Percentiles rank a stretch among this genome's conserved stretches.
Conservation (phyloP, 2,329 filamentous ascomycete species). For the Xylaria sp. region DNA sequence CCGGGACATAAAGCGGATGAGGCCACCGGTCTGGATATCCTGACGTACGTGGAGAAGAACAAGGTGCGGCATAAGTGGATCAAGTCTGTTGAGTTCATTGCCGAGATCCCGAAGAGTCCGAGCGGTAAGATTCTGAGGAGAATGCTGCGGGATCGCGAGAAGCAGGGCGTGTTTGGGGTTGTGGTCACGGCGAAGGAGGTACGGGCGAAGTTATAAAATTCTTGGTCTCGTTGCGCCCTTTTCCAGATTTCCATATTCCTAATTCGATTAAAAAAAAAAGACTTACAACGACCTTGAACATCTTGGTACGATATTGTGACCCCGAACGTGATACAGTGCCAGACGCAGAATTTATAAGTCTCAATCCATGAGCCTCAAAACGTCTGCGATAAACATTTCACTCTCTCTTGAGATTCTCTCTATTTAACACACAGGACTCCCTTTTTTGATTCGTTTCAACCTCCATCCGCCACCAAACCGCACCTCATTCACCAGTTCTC, state of each 20-base stretch:
- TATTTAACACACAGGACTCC: no score
- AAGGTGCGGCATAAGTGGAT: constrained; percentile 53
- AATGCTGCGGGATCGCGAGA: constrained; percentile 41
- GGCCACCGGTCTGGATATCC: constrained; percentile 36
- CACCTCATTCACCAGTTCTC: no score
- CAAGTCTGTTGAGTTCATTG: constrained; percentile 46
- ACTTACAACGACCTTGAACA: no score
- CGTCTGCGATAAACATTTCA: no score
- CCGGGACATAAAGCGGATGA: constrained; percentile 16
- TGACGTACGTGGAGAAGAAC: constrained; percentile 47
- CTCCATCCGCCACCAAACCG: no score
- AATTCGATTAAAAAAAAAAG: no score
- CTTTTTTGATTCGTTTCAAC: no score
- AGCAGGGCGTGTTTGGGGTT: constrained; percentile 23
- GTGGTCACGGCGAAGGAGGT: constrained; percentile 24
- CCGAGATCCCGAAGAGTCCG: constrained; percentile 55
- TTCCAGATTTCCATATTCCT: not conserved
- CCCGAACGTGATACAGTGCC: no score
- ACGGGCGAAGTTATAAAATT: constrained; percentile 33
- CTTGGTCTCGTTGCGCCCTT: not conserved
- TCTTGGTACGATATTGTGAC: no score
- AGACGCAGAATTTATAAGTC: not conserved
- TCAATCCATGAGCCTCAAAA: no score
- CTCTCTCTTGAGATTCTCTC: no score
- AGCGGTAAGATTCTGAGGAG: constrained; percentile 57